These are phyloP conservation scores for Agrocybe pediades DNA, from an alignment of 768 basidiomycete genomes.

Conservation along the genomic window DNA sequence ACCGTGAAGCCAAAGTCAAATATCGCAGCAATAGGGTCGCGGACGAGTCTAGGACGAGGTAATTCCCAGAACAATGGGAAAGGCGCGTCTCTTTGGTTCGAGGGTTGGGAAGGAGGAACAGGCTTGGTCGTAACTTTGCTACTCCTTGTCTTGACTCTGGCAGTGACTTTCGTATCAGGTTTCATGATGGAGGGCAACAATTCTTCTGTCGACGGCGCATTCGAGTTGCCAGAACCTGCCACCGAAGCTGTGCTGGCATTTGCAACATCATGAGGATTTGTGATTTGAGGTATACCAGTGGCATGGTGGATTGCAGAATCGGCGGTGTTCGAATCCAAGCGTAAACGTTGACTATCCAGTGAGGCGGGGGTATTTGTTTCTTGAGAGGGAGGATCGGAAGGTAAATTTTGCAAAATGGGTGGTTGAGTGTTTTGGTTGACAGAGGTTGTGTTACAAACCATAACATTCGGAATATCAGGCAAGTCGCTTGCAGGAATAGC, in stretches of 20 bases:
- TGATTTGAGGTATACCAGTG: background rate
- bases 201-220: background rate
- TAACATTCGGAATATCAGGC: too few species aligned
- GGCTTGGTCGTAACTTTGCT: background rate
- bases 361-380: too few species aligned
- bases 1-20: slow-evolving; percentile 1
- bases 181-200: background rate
- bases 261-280: background rate
- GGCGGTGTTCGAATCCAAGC: too few species aligned
- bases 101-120: background rate
- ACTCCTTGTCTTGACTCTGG: background rate
- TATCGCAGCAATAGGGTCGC: background rate
- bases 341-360: too few species aligned
- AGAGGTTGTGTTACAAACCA: background rate
- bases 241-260: background rate
- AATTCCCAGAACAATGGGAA: background rate
- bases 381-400: too few species aligned
- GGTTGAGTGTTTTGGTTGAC: background rate
- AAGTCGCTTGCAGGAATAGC: background rate
- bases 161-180: background rate
- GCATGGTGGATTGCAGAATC: too few species aligned
- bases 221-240: background rate
- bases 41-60: background rate
- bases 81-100: background rate
- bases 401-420: background rate